These are phyloP conservation scores for Mucuna pruriens DNA, from an alignment of 306 rosid species.

Conservation along the genomic window DNA sequence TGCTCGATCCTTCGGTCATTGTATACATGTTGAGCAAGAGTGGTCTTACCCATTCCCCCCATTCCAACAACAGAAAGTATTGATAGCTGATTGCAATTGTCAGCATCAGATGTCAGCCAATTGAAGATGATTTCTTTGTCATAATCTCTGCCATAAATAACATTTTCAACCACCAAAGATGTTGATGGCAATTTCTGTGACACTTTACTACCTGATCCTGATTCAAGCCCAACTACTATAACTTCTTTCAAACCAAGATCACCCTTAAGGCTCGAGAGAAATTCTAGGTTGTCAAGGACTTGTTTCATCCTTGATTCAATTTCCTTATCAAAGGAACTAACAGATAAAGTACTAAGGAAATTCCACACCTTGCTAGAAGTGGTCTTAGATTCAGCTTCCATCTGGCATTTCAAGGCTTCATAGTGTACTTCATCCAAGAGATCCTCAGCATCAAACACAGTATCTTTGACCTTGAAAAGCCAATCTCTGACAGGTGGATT, in stretches of 20 bases:
- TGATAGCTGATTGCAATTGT: not conserved
- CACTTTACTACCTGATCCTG: not conserved
- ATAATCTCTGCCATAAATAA: not conserved
- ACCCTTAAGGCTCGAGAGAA: not conserved
- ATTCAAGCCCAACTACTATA: not conserved
- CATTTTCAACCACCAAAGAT: not conserved
- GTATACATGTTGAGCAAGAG: not conserved
- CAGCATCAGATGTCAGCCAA: not conserved
- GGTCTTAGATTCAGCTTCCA: not conserved
- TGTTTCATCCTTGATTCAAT: not conserved
- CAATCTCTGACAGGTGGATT: not conserved
- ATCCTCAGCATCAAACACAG: not conserved
- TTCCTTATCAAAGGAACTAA: not conserved
- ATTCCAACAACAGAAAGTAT: not conserved
- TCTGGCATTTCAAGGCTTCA: not conserved
- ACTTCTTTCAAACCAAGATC: not conserved
- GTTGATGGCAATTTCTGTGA: not conserved
- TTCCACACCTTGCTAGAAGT: not conserved
- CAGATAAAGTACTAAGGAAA: not conserved
- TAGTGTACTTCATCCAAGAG: not conserved
- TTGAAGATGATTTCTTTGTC: not conserved
- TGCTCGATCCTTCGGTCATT: not conserved
- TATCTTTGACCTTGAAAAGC: not conserved
- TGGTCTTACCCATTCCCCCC: not conserved
- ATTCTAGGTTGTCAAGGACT: not conserved